A percentile compares a stretch with the other conserved stretches of the same genome.
Evolutionary conservation across 495 filamentous ascomycete genomes (phyloP).

Genomic region (Paragyromitra xinjiangensis): DNA sequence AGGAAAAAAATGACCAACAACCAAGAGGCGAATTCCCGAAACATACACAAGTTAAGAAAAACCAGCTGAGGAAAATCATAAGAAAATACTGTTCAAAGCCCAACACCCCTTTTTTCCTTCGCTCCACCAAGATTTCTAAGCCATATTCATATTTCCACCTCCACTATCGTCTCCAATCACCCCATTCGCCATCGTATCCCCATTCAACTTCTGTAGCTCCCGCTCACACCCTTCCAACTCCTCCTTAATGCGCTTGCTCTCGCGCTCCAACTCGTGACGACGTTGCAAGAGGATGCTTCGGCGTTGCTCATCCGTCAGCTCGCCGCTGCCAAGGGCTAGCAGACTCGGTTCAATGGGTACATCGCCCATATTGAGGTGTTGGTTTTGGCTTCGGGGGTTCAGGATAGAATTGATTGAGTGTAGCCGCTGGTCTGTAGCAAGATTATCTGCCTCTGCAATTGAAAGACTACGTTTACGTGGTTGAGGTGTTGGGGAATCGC

Average conservation of each 20-base stretch:
- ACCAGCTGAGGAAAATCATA: not conserved
- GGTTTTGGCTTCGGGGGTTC: slow-evolving; percentile 64
- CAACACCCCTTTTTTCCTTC: not conserved
- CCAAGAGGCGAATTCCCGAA: slow-evolving; percentile 10
- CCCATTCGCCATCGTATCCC: slow-evolving; percentile 36
- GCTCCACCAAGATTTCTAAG: slow-evolving; percentile 1
- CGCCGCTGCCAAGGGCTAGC: slow-evolving; percentile 55
- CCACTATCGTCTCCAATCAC: slow-evolving; percentile 21
- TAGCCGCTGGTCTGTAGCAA: slow-evolving; percentile 66
- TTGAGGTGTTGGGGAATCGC: slow-evolving; percentile 62
- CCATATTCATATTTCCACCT: slow-evolving; percentile 10
- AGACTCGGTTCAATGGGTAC: slow-evolving; percentile 64
- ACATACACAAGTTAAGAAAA: slow-evolving; percentile 10
- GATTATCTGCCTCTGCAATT: slow-evolving; percentile 61
- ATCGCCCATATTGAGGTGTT: slow-evolving; percentile 59
- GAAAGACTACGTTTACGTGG: slow-evolving; percentile 75
- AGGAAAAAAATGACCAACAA: not conserved
- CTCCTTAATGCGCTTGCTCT: slow-evolving; percentile 53
- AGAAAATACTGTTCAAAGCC: slow-evolving; percentile 11
- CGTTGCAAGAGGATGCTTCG: slow-evolving; percentile 58
- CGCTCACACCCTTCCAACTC: slow-evolving; percentile 52
- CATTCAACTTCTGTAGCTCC: slow-evolving; percentile 47
- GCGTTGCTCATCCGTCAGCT: slow-evolving; percentile 54
- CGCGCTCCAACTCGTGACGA: slow-evolving; percentile 57
- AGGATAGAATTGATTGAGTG: slow-evolving; percentile 84